These are phyloP conservation scores for Boletus edulis DNA, from an alignment of 768 basidiomycete genomes.

Conservation along the genomic window DNA sequence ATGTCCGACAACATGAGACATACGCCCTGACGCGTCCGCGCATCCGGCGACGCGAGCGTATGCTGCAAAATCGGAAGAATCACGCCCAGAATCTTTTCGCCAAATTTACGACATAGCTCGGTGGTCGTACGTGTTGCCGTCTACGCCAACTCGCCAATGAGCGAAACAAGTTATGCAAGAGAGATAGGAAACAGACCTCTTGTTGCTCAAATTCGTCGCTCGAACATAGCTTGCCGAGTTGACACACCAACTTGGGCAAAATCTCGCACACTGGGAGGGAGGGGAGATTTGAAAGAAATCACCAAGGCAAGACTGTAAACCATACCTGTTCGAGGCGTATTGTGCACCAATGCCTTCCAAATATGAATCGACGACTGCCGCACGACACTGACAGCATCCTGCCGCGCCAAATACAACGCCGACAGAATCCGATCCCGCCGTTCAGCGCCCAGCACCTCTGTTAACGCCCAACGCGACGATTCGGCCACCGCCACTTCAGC, in stretches of 20 bases:
- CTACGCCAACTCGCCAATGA: too few relatives aligned
- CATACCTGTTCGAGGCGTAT: conserved; percentile 86
- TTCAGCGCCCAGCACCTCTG: conserved; percentile 85
- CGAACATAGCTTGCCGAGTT: conserved; percentile 76
- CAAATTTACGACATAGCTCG: conserved; percentile 93
- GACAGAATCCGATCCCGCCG: conserved; percentile 89
- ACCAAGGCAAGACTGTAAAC: too few relatives aligned
- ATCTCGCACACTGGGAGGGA: conserved; percentile 73
- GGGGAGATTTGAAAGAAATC: too few relatives aligned
- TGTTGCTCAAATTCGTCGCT: conserved; percentile 81
- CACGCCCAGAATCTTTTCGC: conserved; percentile 85
- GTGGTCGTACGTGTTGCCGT: conserved; percentile 85
- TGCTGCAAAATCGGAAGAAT: conserved; percentile 76
- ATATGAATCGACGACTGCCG: conserved; percentile 91
- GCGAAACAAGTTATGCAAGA: neutral
- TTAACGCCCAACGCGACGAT: conserved; percentile 78
- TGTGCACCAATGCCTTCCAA: conserved; percentile 97
- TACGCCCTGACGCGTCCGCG: conserved; percentile 75
- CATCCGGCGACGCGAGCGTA: conserved; percentile 58
- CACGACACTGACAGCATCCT: conserved; percentile 87
- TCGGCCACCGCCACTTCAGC: conserved; percentile 70
- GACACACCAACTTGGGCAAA: conserved; percentile 76
- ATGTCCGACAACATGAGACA: conserved; percentile 87
- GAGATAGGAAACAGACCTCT: conserved; percentile 52
- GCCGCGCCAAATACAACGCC: conserved; percentile 88